Base-by-base conservation (phyloP, 1,284 basidiomycete genomes). In the Tylopilus sp. region DNA sequence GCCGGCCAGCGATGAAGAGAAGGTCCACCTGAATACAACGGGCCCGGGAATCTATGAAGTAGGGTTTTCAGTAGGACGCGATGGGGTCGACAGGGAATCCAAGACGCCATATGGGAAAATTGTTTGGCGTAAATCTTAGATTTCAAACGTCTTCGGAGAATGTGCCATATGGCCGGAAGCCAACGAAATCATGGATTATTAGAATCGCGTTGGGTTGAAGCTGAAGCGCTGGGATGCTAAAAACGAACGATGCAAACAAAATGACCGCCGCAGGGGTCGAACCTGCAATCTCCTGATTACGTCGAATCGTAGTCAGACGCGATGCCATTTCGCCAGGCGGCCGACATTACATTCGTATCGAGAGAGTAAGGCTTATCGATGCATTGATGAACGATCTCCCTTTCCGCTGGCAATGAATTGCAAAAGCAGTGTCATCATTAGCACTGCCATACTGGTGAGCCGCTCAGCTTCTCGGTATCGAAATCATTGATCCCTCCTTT, bases 201-300 rank as follows among this genome's bases (percentile, higher is more conserved):
- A 0, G 12, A 4, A 10, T 30, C n/a, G 29, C 5, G 12, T 31
- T 14, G 30, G 12, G 30, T 14, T 2, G 30, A 31, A 31, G 30
- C 21, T 24, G 21, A 24, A 24, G 21, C 3, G 28, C 28, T 29
- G 11, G 14, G n/a, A 15, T 33, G 31, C 10, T 4, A 37, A 37
- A 17, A 20, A 18, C 3, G 15, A 18, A 9, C 11, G 11, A 7
- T 11, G 15, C 20, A 36, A 20, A 9, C 11, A 36, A n/a, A 44
- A 6, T 62, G 61, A 66, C 61, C 64, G 59, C 61, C 64, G 62
- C 64, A 62, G 61, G 61, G 61, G 35, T 66, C 64, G 78, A 81
- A 81, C 80, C 78, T 82, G 78, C 78, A 81, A 80, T 80, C 79
- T 82, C 80, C 80, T 82, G 80, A 81, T 65, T 79, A 37, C 36